phyloP scores from a whole-genome alignment of 164 flowering plant genomes.

The Warburgia ugandensis region DNA sequence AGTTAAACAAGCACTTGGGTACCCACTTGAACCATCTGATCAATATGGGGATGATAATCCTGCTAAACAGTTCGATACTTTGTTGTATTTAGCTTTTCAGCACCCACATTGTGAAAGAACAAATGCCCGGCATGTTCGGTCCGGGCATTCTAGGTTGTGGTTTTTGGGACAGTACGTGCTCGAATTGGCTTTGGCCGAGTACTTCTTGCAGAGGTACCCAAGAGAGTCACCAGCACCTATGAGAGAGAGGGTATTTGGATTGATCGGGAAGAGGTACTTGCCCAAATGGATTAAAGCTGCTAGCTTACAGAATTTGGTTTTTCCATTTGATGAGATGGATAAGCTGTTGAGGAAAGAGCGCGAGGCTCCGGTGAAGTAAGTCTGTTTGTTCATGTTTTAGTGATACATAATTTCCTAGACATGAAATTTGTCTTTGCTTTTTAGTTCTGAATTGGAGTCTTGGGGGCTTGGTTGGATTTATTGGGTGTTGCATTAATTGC shows the following conservation, averaged over 20 bases:
- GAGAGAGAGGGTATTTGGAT: slow-evolving; percentile 88
- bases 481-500: not conserved
- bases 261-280: slow-evolving; percentile 85
- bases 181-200: slow-evolving; percentile 79
- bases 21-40: slow-evolving; percentile 83
- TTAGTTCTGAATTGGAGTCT: not conserved
- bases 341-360: slow-evolving; percentile 64
- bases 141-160: slow-evolving; percentile 80
- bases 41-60: slow-evolving; percentile 59
- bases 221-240: slow-evolving; percentile 93
- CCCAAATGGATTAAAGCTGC: slow-evolving; percentile 95
- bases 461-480: not conserved
- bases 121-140: slow-evolving; percentile 64
- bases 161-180: slow-evolving; percentile 91
- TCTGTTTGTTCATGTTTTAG: not conserved
- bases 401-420: not conserved
- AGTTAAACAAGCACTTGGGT: slow-evolving; percentile 91
- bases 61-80: slow-evolving; percentile 82
- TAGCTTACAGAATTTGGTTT: slow-evolving; percentile 88
- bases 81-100: slow-evolving; percentile 92
- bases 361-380: slow-evolving; percentile 93
- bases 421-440: not conserved
- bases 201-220: slow-evolving; percentile 88
- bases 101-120: slow-evolving; percentile 81
- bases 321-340: slow-evolving; percentile 88